Evolutionary conservation across 352 stramenopile genomes (phyloP).

Genomic region (Blastocystis sp.): DNA sequence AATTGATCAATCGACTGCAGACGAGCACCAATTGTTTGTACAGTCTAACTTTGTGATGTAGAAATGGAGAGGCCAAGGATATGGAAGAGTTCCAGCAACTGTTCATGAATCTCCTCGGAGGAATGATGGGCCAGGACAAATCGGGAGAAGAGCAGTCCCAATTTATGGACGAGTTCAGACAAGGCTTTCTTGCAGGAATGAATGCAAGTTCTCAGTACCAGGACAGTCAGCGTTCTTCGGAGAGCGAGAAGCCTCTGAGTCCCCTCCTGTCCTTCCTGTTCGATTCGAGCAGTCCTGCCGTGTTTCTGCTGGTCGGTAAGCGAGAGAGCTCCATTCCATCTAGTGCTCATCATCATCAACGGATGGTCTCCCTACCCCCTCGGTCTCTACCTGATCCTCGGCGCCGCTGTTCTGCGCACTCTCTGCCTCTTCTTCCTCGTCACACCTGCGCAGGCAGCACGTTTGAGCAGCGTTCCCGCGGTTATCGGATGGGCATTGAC

Average conservation of each 20-base stretch:
- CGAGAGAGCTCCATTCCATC: not conserved
- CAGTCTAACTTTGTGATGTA: not conserved
- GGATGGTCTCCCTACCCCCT: not conserved
- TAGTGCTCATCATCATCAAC: not conserved
- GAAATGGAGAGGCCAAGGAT: not conserved
- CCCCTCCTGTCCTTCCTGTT: not conserved
- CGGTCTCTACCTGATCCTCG: not conserved
- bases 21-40: not conserved
- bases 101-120: not conserved
- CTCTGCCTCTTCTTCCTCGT: constrained; percentile 9
- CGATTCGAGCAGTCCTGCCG: not conserved
- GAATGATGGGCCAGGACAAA: not conserved
- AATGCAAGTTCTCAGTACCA: not conserved
- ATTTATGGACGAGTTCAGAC: not conserved
- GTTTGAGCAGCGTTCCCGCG: not conserved
- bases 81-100: constrained; percentile 26
- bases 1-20: not conserved
- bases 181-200: not conserved
- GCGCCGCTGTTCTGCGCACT: not conserved
- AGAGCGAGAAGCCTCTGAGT: not conserved
- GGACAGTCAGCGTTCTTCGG: not conserved
- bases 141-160: not conserved
- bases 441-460: not conserved
- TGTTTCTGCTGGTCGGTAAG: not conserved
- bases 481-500: constrained; percentile 18